Evolutionary conservation across 2,329 filamentous ascomycete genomes (phyloP).

Genomic region (Monilinia fructicola): DNA sequence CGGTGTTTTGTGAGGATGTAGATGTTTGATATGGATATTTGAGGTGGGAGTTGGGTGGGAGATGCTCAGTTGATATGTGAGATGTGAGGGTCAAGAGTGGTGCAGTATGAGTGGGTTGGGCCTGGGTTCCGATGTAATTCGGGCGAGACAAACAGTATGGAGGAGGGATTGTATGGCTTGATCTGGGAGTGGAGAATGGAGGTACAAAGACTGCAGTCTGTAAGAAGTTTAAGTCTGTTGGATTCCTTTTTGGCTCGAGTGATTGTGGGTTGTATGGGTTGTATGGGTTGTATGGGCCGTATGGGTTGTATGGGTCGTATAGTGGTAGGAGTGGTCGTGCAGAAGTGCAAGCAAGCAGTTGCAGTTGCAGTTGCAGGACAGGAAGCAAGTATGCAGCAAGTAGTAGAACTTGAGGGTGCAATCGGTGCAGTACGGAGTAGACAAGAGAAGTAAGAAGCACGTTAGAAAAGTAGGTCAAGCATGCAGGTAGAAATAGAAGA

Average conservation of each 20-base stretch:
- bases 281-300: too few species aligned
- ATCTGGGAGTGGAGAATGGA: slow-evolving; percentile 22
- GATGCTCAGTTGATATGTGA: slow-evolving; percentile 24
- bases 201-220: slow-evolving; percentile 17
- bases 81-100: slow-evolving; percentile 25
- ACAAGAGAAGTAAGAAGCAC: slow-evolving; percentile 15
- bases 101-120: slow-evolving; percentile 18
- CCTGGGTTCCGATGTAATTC: slow-evolving; percentile 21
- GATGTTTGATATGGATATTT: slow-evolving; percentile 18
- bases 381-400: slow-evolving; percentile 5
- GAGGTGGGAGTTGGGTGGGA: slow-evolving; percentile 16
- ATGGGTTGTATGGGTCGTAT: slow-evolving; percentile 22
- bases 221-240: slow-evolving; percentile 21
- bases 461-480: slow-evolving; percentile 7
- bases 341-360: slow-evolving; percentile 16
- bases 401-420: slow-evolving; percentile 18
- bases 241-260: slow-evolving; percentile 18
- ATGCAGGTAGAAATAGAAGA: slow-evolving; percentile 19
- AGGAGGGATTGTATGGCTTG: slow-evolving; percentile 20
- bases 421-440: slow-evolving; percentile 12
- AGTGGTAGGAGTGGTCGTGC: slow-evolving; percentile 22
- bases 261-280: slow-evolving; percentile 18
- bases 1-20: slow-evolving; percentile 18
- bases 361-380: slow-evolving; percentile 17
- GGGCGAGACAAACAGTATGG: slow-evolving; percentile 22